phyloP scores from a whole-genome alignment of 345 rosid genomes.

The Mercurialis annua region DNA sequence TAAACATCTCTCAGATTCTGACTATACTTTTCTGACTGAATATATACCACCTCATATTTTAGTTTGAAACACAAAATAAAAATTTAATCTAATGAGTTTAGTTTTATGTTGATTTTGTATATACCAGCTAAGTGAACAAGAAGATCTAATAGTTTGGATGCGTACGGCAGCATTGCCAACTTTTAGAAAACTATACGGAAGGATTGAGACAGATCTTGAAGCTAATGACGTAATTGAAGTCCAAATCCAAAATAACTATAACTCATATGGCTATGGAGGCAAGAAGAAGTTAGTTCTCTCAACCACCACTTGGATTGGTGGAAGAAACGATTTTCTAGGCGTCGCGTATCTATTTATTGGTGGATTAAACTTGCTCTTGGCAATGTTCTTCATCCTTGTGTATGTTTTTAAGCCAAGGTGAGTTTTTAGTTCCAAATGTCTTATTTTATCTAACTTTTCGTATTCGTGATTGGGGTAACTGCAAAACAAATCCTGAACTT shows the following conservation, averaged over 20 bases:
- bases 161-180: constrained; percentile 46
- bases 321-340: constrained; percentile 42
- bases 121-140: constrained; percentile 41
- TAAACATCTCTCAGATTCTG: too few species aligned
- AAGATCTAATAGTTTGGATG: constrained; percentile 50
- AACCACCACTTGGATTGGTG: constrained; percentile 42
- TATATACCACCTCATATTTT: too few species aligned
- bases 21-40: too few species aligned
- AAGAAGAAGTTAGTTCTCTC: constrained; percentile 40
- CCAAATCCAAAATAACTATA: constrained; percentile 42
- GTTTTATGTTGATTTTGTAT: not conserved
- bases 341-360: constrained; percentile 38
- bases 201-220: constrained; percentile 38
- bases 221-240: constrained; percentile 30
- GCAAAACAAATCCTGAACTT: too few species aligned
- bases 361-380: constrained; percentile 36
- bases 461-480: too few species aligned
- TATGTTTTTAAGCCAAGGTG: constrained; percentile 41
- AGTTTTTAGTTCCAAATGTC: not conserved
- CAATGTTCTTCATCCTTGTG: constrained; percentile 32
- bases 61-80: too few species aligned
- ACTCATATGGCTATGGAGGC: constrained; percentile 40
- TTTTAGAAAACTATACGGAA: constrained; percentile 46
- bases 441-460: not conserved
- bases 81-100: too few species aligned